Percentiles rank a stretch among this genome's conserved stretches.
Evolutionary conservation across 2,329 filamentous ascomycete genomes (phyloP).

Genomic region (Fusarium devonianum): DNA sequence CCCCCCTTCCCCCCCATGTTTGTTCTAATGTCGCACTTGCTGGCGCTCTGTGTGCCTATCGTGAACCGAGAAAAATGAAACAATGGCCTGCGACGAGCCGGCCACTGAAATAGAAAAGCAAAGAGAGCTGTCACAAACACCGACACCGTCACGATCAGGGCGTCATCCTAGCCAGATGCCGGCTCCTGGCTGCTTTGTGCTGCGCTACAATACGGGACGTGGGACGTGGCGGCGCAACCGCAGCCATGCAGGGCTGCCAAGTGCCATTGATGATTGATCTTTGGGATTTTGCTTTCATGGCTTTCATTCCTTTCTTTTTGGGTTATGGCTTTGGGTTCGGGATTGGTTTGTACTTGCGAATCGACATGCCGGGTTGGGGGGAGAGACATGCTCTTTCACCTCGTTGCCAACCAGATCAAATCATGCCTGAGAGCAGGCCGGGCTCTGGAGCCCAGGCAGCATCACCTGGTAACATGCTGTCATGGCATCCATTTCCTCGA

Average conservation of each 20-base stretch:
- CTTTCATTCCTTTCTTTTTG: background rate
- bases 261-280: constrained; percentile 19
- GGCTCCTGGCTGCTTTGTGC: constrained; percentile 28
- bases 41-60: constrained; percentile 30
- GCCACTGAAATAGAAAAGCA: constrained; percentile 12
- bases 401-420: constrained; percentile 31
- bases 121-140: constrained; percentile 13
- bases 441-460: constrained; percentile 35
- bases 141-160: constrained; percentile 2
- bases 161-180: constrained; percentile 18
- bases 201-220: constrained; percentile 22
- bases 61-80: constrained; percentile 6
- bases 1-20: background rate
- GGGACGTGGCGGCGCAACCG: constrained; percentile 24
- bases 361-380: background rate
- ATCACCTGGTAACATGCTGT: constrained; percentile 33
- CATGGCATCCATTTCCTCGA: constrained; percentile 21
- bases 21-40: constrained; percentile 21
- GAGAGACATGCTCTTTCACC: constrained; percentile 1
- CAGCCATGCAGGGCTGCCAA: constrained; percentile 26
- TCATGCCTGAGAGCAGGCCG: constrained; percentile 21
- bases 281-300: background rate
- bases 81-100: constrained; percentile 25
- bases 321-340: background rate
- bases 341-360: background rate